Conservation (phyloP, 225 moss, liverwort and hornwort genomes). For the Physcomitrellopsis africana region DNA sequence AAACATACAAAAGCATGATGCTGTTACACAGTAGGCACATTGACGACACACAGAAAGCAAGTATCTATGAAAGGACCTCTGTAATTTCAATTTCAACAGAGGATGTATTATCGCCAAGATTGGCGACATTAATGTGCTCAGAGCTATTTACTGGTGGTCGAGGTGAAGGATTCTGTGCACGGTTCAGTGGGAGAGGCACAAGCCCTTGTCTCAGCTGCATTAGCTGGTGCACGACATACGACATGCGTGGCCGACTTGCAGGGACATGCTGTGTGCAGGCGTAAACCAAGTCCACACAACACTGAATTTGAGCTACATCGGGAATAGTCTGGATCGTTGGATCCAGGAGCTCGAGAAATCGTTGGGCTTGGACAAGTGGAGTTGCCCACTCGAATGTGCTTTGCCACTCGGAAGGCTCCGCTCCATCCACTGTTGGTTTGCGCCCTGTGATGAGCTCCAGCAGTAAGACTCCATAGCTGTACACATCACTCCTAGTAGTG, state of each 20-base stretch:
- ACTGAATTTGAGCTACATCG: slow-evolving; percentile 76
- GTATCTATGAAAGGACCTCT: slow-evolving; percentile 84
- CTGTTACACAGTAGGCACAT: too few species aligned
- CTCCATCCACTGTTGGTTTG: slow-evolving; percentile 75
- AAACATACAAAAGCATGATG: too few species aligned
- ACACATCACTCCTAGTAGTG: slow-evolving; percentile 90
- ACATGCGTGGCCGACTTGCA: slow-evolving; percentile 94
- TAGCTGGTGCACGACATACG: slow-evolving; percentile 83
- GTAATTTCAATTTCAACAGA: slow-evolving; percentile 84
- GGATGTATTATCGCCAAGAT: slow-evolving; percentile 72
- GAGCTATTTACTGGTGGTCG: slow-evolving; percentile 39
- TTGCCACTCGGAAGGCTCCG: slow-evolving; percentile 67
- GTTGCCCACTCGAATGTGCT: slow-evolving; percentile 96
- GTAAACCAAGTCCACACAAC: slow-evolving; percentile 79
- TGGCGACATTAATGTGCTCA: slow-evolving; percentile 40
- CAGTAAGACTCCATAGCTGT: slow-evolving; percentile 90
- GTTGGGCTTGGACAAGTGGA: slow-evolving; percentile 86
- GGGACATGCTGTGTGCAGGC: slow-evolving; percentile 94
- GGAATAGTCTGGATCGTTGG: slow-evolving; percentile 63
- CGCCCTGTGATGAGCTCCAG: slow-evolving; percentile 89
- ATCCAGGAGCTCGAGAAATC: slow-evolving; percentile 81
- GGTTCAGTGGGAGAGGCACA: slow-evolving; percentile 52
- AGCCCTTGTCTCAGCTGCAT: slow-evolving; percentile 73
- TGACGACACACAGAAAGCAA: slow-evolving; percentile 16
- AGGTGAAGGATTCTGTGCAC: slow-evolving; percentile 25